Evolutionary conservation across 225 moss, liverwort and hornwort genomes (phyloP).

Genomic region (Asterella californica): DNA sequence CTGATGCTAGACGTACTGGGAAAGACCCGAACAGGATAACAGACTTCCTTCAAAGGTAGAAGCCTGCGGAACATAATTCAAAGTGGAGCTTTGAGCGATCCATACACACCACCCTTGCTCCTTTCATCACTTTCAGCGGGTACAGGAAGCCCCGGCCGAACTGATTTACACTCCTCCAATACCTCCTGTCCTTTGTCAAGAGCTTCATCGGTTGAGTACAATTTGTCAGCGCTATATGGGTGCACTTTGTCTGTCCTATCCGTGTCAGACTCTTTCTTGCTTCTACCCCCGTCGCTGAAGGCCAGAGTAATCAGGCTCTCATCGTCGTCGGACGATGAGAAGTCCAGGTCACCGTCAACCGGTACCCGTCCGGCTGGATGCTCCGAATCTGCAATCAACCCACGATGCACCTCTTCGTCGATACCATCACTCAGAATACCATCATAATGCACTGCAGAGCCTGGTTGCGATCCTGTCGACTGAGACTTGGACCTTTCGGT

Average conservation of each 20-base stretch:
- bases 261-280: neutral
- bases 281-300: neutral
- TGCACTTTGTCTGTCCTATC: constrained; percentile 5
- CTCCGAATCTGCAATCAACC: constrained; percentile 40
- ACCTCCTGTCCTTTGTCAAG: neutral
- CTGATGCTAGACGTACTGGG: too few species aligned
- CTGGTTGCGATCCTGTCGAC: too few species aligned
- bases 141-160: too few species aligned
- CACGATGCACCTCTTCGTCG: constrained; percentile 41
- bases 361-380: constrained; percentile 33
- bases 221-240: neutral
- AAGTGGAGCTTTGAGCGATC: too few species aligned
- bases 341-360: neutral
- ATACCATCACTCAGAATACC: constrained; percentile 1
- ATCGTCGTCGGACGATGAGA: neutral
- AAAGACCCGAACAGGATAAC: too few species aligned
- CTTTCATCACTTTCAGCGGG: too few species aligned
- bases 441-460: neutral
- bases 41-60: too few species aligned
- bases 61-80: too few species aligned
- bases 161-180: too few species aligned
- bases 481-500: neutral
- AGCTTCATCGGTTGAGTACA: neutral
- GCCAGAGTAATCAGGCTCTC: neutral
- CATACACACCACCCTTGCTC: too few species aligned